A percentile compares a stretch with the other conserved stretches of the same genome.
These are phyloP conservation scores for Taiwanofungus camphoratus DNA, from an alignment of 1,284 basidiomycete genomes.

Conservation along the genomic window DNA sequence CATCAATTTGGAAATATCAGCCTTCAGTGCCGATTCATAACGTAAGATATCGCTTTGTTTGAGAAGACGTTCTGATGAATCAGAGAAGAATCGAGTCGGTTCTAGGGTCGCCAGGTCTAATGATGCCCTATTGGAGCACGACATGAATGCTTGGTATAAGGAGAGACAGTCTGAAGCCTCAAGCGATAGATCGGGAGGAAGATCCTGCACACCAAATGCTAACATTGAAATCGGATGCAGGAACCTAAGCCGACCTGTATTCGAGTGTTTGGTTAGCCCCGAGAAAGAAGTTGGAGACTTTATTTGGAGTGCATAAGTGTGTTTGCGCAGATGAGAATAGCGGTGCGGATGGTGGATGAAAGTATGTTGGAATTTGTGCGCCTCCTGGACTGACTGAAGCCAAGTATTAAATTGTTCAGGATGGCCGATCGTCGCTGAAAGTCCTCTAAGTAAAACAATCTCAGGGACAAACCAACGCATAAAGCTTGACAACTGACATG, in stretches of 20 bases:
- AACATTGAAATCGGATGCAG: conserved; percentile 58
- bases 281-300: conserved; percentile 27
- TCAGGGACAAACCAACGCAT: not conserved
- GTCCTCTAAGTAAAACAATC: conserved; percentile 36
- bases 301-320: conserved; percentile 40
- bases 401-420: conserved; percentile 61
- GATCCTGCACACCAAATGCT: conserved; percentile 35
- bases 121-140: conserved; percentile 15
- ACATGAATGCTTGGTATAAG: conserved; percentile 41
- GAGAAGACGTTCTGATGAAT: conserved; percentile 30
- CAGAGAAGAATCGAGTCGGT: conserved; percentile 42
- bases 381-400: conserved; percentile 54
- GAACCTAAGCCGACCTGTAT: conserved; percentile 39
- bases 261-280: conserved; percentile 33
- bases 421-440: conserved; percentile 65
- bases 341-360: conserved; percentile 60
- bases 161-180: conserved; percentile 52
- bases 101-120: conserved; percentile 33
- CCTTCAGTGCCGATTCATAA: conserved; percentile 53
- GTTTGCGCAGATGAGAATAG: conserved; percentile 69
- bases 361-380: conserved; percentile 50
- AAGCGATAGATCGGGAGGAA: conserved; percentile 58
- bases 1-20: conserved; percentile 35
- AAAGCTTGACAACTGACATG: conserved; percentile 40
- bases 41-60: conserved; percentile 52